phyloP scores from a whole-genome alignment of 345 rosid species.

The Boechera stricta region DNA sequence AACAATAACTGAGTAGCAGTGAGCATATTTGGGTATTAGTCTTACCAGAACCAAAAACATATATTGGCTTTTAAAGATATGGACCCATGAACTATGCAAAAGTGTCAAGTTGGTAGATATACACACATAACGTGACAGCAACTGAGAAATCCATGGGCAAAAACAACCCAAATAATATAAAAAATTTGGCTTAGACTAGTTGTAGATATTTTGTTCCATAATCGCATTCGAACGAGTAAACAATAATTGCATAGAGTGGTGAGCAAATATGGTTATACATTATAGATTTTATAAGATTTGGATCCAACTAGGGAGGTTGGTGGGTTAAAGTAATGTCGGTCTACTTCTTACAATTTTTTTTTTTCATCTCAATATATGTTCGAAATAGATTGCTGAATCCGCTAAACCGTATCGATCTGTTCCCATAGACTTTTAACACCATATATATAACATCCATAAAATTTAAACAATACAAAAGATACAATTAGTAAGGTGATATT shows the following conservation, averaged over 20 bases:
- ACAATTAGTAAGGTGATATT: constrained; percentile 2
- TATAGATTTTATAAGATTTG: background rate
- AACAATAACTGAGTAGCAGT: constrained; percentile 1
- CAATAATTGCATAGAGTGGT: background rate
- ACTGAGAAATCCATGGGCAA: constrained; percentile 9
- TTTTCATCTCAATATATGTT: background rate
- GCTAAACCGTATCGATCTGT: background rate
- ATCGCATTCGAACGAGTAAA: background rate
- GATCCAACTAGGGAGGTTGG: constrained; percentile 6
- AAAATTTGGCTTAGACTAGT: background rate
- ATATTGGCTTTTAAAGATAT: constrained; percentile 18
- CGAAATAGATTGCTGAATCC: background rate
- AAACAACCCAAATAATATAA: background rate
- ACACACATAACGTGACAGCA: constrained; percentile 35
- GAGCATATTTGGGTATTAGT: constrained; percentile 7
- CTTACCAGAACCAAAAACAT: background rate
- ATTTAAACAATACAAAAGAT: background rate
- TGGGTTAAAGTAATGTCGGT: constrained; percentile 17
- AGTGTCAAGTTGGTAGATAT: constrained; percentile 32
- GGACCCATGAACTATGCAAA: constrained; percentile 39
- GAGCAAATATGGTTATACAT: constrained; percentile 10
- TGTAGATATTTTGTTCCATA: background rate
- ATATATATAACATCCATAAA: background rate
- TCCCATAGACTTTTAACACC: background rate
- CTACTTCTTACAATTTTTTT: background rate